Percentiles rank a stretch among this genome's conserved stretches.
Conservation (phyloP, 2,329 filamentous ascomycete genomes). For the Microascus cirrosus region DNA sequence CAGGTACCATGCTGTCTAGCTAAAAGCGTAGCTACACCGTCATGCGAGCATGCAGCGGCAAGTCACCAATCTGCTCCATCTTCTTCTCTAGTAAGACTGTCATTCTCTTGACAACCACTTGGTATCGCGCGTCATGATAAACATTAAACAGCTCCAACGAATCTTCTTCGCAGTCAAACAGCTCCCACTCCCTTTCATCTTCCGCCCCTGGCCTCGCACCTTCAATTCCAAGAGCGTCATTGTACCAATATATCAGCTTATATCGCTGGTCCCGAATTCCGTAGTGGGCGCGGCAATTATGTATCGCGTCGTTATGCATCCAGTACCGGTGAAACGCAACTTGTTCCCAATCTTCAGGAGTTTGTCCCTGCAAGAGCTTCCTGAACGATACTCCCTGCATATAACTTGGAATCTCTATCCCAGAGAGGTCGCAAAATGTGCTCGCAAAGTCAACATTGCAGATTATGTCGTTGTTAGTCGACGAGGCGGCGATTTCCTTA, state of each 20-base stretch:
- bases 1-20: no score
- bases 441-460: slow-evolving; percentile 44
- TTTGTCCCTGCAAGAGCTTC: slow-evolving; percentile 20
- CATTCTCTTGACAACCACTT: slow-evolving; percentile 25
- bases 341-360: slow-evolving; percentile 33
- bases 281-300: slow-evolving; percentile 39
- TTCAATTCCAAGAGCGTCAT: slow-evolving; percentile 32
- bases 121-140: slow-evolving; percentile 26
- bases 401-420: slow-evolving; percentile 27
- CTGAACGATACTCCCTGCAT: slow-evolving; percentile 40
- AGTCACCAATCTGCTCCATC: slow-evolving; percentile 41
- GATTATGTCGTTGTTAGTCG: slow-evolving; percentile 33
- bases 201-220: slow-evolving; percentile 27
- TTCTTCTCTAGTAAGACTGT: slow-evolving; percentile 29
- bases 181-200: slow-evolving; percentile 38
- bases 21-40: no score
- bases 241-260: slow-evolving; percentile 49
- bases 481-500: slow-evolving; percentile 21
- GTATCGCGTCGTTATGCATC: slow-evolving; percentile 41
- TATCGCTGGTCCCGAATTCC: slow-evolving; percentile 38
- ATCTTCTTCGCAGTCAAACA: slow-evolving; percentile 40
- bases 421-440: slow-evolving; percentile 34
- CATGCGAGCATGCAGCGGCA: slow-evolving; percentile 19
- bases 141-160: slow-evolving; percentile 36
- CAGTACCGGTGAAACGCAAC: slow-evolving; percentile 44